Evolutionary conservation across 2,329 filamentous ascomycete genomes (phyloP).

Genomic region (Nothophoma quercina): DNA sequence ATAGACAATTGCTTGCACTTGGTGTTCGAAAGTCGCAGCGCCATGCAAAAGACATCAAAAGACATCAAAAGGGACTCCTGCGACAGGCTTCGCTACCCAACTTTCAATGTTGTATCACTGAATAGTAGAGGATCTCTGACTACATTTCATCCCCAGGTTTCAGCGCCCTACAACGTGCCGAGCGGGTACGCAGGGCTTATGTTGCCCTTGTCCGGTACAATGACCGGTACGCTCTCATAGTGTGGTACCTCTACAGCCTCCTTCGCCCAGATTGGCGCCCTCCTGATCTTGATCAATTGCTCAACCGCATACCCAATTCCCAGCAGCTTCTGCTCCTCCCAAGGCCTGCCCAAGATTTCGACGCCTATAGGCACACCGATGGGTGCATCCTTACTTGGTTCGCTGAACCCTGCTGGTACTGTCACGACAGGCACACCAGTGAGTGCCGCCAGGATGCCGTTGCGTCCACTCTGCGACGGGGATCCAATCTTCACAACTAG

Average conservation of each 20-base stretch:
- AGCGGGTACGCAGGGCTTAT: constrained; percentile 59
- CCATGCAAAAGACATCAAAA: too few relatives aligned
- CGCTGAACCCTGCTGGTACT: constrained; percentile 63
- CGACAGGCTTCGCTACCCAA: too few relatives aligned
- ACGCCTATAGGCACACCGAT: constrained; percentile 69
- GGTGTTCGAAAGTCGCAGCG: too few relatives aligned
- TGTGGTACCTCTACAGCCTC: constrained; percentile 47
- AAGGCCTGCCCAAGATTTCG: constrained; percentile 67
- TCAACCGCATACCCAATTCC: constrained; percentile 62
- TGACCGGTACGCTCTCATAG: constrained; percentile 55
- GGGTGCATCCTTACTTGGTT: constrained; percentile 57
- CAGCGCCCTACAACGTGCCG: constrained; percentile 46
- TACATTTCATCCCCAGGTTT: too few relatives aligned
- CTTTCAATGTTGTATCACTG: too few relatives aligned
- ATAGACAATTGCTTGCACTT: background rate
- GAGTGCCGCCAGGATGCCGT: constrained; percentile 63
- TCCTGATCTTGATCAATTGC: constrained; percentile 55
- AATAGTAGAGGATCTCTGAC: too few relatives aligned
- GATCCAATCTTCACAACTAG: constrained; percentile 67
- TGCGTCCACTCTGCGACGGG: constrained; percentile 66
- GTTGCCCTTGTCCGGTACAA: constrained; percentile 54
- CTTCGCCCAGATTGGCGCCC: constrained; percentile 56
- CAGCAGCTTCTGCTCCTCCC: constrained; percentile 63
- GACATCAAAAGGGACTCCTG: too few relatives aligned
- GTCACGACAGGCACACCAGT: constrained; percentile 63